Evolutionary conservation across 305 asterid species (phyloP), one percentile per base, ranked within the genome.

Genomic region (Caryopteris hybrid): DNA sequence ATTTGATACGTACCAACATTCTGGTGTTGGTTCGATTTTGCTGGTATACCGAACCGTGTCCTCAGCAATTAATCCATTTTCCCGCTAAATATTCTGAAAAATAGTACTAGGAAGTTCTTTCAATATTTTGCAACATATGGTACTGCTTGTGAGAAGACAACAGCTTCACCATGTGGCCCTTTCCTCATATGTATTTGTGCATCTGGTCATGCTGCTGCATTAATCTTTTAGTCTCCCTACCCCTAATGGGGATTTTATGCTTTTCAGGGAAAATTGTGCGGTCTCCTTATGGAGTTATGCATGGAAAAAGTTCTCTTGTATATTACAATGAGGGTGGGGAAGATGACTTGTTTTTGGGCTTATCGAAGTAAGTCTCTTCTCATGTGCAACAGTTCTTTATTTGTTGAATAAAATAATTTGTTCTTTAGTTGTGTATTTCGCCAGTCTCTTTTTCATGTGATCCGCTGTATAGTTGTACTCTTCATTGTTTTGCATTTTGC

Each of bases 271-370:
- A 87, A 79, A 75, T 89, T 54, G 95, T 91, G 68, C 82, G 96
- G 57, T 81, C 99, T 77, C 96, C 99, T 45, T 74, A 70, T 69
- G 97, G 99, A 9, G 99, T 89, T 52, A 78, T 91, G 86, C 99
- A 94, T 53, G 99, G 99, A 47, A 94, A 94, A 78, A 91, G 95
- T 68, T 94, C 99, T 68, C 96, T 23, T 50, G 96, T 94, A 1
- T 89, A 87, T 76, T 86, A 88, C 79, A 86, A 91, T 33, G 97
- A 94, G 79, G 91, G 89, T 61, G 96, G 69, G 38, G 96, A 86
- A 77, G 93, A 89, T 78, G 96, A 96, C 68, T 70, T 94, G 82
- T 85, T 94, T 70, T 77, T 90, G 0, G 96, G 99, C 76, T 79
- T 94, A 70, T 78, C 96, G 6, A 94, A 91, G 99, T 93, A 86